Conservation (phyloP, 768 basidiomycete species). For the Mycena olivaceomarginata region DNA sequence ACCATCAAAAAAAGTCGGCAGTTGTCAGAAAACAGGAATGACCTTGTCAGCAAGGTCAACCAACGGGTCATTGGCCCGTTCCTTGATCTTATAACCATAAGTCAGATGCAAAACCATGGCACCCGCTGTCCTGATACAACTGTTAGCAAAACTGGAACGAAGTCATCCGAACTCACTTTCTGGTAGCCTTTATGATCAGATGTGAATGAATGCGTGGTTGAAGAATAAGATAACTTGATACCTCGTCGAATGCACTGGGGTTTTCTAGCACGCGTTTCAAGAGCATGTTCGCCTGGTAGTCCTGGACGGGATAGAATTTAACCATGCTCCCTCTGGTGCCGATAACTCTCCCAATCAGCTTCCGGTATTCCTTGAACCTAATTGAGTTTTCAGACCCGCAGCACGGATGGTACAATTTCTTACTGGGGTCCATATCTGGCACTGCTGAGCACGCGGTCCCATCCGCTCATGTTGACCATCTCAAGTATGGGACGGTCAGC, state of each 20-base stretch:
- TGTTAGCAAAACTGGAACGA: not conserved
- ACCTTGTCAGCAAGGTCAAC: slow-evolving; percentile 59
- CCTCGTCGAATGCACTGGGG: slow-evolving; percentile 50
- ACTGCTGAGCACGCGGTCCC: slow-evolving; percentile 33
- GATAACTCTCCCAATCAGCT: slow-evolving; percentile 63
- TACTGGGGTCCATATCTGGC: slow-evolving; percentile 30
- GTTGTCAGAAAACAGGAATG: not conserved
- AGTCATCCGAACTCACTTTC: slow-evolving; percentile 50
- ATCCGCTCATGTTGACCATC: slow-evolving; percentile 55
- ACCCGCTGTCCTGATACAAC: slow-evolving; percentile 59
- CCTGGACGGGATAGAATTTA: slow-evolving; percentile 61
- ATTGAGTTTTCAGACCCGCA: not conserved
- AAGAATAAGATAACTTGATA: not conserved
- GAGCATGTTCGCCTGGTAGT: slow-evolving; percentile 62
- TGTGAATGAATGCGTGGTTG: too few relatives aligned
- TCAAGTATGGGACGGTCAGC: slow-evolving; percentile 64
- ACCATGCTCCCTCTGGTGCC: slow-evolving; percentile 61
- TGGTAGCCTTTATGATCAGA: slow-evolving; percentile 23
- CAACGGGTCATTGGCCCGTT: slow-evolving; percentile 60
- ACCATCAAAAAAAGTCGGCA: too few relatives aligned
- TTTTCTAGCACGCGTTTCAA: slow-evolving; percentile 59
- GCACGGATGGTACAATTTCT: too few relatives aligned
- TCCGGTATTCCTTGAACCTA: slow-evolving; percentile 51
- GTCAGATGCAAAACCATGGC: slow-evolving; percentile 66
- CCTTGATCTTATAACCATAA: slow-evolving; percentile 64